Conservation (phyloP, 2,329 filamentous ascomycete genomes). For the Chaetomium sp. region DNA sequence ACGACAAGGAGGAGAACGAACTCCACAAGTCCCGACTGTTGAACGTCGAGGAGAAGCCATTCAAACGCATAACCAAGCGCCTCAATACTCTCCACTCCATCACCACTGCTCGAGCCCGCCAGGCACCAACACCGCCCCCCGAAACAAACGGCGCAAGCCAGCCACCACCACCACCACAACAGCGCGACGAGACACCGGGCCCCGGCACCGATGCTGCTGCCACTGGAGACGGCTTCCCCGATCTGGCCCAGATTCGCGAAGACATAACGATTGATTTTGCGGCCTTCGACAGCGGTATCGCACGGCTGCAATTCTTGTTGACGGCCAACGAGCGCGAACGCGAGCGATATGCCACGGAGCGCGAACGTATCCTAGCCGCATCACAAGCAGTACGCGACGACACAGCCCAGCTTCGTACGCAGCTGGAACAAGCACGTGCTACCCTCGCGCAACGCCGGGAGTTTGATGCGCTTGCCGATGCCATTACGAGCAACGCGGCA, state of each 20-base stretch:
- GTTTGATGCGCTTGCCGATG: slow-evolving; percentile 83
- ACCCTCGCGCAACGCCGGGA: slow-evolving; percentile 72
- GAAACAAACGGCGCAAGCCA: slow-evolving; percentile 38
- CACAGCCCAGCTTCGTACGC: slow-evolving; percentile 63
- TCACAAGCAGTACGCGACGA: slow-evolving; percentile 71
- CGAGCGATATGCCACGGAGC: slow-evolving; percentile 74
- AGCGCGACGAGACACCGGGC: slow-evolving; percentile 28
- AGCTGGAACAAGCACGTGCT: slow-evolving; percentile 69
- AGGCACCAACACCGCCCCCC: slow-evolving; percentile 60
- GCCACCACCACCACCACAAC: slow-evolving; percentile 26
- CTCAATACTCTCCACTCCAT: slow-evolving; percentile 64
- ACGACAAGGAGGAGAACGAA: slow-evolving; percentile 71
- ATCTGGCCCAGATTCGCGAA: slow-evolving; percentile 66
- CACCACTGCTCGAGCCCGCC: slow-evolving; percentile 43
- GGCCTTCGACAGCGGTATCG: slow-evolving; percentile 77
- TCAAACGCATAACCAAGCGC: slow-evolving; percentile 79
- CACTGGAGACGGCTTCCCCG: slow-evolving; percentile 18
- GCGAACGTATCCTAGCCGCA: slow-evolving; percentile 68
- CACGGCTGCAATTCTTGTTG: slow-evolving; percentile 80
- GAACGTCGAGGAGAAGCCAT: slow-evolving; percentile 86
- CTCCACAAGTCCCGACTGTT: slow-evolving; percentile 83
- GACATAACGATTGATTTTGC: slow-evolving; percentile 85
- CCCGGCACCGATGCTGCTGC: background rate
- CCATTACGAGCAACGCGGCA: slow-evolving; percentile 74
- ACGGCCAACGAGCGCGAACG: slow-evolving; percentile 79